These are phyloP conservation scores for Solanum phureja DNA, from an alignment of 257 asterid species.

Conservation along the genomic window DNA sequence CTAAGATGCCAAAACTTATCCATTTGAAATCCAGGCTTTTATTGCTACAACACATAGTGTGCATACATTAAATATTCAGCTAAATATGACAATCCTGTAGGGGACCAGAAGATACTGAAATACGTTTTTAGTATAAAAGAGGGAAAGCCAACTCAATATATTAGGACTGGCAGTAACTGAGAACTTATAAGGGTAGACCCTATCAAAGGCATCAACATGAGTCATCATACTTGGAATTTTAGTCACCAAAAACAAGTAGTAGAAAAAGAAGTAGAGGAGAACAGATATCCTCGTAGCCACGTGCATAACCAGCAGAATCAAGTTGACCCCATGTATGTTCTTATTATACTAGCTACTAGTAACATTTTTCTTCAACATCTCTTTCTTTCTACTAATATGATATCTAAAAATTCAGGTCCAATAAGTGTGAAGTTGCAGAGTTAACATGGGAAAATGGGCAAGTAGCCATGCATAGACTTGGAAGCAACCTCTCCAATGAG, in stretches of 20 bases:
- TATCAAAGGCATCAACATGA: conserved; percentile 9
- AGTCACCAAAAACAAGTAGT: conserved; percentile 19
- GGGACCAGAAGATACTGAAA: conserved; percentile 22
- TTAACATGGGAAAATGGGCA: conserved; percentile 65
- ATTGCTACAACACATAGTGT: conserved; percentile 23
- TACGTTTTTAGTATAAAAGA: background rate
- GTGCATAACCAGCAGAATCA: conserved; percentile 18
- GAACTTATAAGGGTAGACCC: background rate
- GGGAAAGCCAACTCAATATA: conserved; percentile 7
- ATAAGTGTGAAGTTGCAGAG: conserved; percentile 29
- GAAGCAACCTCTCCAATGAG: background rate
- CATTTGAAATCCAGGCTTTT: conserved; percentile 10
- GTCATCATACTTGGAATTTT: conserved; percentile 36
- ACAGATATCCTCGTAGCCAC: conserved; percentile 19
- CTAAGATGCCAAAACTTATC: conserved; percentile 9
- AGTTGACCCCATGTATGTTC: conserved; percentile 33
- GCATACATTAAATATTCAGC: conserved; percentile 19
- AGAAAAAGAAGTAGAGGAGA: conserved; percentile 19
- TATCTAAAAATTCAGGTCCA: conserved; percentile 26
- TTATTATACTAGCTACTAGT: background rate
- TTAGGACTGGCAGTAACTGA: background rate
- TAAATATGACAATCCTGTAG: conserved; percentile 16
- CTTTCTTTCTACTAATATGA: background rate
- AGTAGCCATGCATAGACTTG: conserved; percentile 24
- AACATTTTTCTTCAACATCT: background rate